Evolutionary conservation across 371 early-diverging fungal species (phyloP).

Genomic region (Lichtheimia corymbifera): DNA sequence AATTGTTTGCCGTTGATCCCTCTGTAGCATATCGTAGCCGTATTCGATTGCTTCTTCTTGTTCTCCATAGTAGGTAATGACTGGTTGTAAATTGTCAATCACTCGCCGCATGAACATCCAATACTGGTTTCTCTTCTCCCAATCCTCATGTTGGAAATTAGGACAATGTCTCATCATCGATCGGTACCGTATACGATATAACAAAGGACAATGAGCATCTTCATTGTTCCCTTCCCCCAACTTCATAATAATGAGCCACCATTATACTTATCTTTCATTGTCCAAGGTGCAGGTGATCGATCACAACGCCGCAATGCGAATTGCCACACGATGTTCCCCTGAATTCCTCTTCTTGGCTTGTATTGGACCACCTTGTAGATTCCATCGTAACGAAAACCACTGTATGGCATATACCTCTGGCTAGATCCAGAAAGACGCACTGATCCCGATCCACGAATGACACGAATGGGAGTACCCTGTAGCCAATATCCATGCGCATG

Average conservation of each 20-base stretch:
- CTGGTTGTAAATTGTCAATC: not conserved
- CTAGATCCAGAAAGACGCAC: not conserved
- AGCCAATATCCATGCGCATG: conserved; percentile 82
- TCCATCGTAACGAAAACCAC: conserved; percentile 68
- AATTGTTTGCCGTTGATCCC: not conserved
- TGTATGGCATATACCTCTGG: conserved; percentile 17
- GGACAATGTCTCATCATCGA: not conserved
- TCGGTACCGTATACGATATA: not conserved
- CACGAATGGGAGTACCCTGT: conserved; percentile 67
- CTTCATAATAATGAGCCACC: not conserved
- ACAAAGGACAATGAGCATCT: not conserved
- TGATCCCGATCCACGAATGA: not conserved
- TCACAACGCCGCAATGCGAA: conserved; percentile 66
- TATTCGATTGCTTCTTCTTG: not conserved
- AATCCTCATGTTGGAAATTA: not conserved
- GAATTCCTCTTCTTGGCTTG: conserved; percentile 53
- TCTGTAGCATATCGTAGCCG: not conserved
- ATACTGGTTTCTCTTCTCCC: not conserved
- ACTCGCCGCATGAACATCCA: not conserved
- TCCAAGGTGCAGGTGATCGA: conserved; percentile 66
- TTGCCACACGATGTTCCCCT: conserved; percentile 47
- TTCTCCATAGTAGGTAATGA: not conserved
- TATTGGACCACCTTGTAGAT: conserved; percentile 66
- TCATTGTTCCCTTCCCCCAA: too few relatives aligned
- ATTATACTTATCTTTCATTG: conserved; percentile 25